These are phyloP conservation scores for Scheffersomyces spartinae DNA, from an alignment of 805 yeast species.

Conservation along the genomic window DNA sequence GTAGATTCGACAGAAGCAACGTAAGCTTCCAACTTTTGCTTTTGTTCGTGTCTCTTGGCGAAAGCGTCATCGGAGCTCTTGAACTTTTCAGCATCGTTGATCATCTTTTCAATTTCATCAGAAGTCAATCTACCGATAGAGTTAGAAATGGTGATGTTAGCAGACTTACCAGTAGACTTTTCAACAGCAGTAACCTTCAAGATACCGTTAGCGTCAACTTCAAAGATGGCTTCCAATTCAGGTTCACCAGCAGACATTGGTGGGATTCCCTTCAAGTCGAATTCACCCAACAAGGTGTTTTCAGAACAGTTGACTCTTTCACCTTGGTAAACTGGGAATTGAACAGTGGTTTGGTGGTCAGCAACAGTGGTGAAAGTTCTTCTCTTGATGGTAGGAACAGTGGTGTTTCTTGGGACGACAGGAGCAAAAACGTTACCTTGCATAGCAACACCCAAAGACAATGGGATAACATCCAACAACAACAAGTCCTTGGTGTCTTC, in stretches of 20 bases:
- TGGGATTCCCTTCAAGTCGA: slow-evolving; percentile 95
- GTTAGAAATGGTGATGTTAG: slow-evolving; percentile 97
- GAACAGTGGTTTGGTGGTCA: slow-evolving; percentile 97
- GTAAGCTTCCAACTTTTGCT: slow-evolving; percentile 98
- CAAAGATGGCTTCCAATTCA: slow-evolving; percentile 97
- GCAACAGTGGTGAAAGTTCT: slow-evolving; percentile 98
- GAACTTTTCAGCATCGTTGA: slow-evolving; percentile 97
- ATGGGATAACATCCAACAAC: slow-evolving; percentile 94
- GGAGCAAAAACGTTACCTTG: slow-evolving; percentile 99
- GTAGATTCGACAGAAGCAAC: slow-evolving; percentile 92
- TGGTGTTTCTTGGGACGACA: slow-evolving; percentile 98
- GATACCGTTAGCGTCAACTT: slow-evolving; percentile 99
- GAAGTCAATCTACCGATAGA: slow-evolving; percentile 97
- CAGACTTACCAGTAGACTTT: slow-evolving; percentile 97
- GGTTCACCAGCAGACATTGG: slow-evolving; percentile 99
- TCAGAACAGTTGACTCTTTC: slow-evolving; percentile 98
- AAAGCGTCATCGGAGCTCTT: slow-evolving; percentile 98
- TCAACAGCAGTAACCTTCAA: slow-evolving; percentile 98
- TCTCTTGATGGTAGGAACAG: slow-evolving; percentile 98
- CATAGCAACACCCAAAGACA: slow-evolving; percentile 99
- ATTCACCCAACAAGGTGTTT: slow-evolving; percentile 96
- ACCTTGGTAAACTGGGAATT: slow-evolving; percentile 99
- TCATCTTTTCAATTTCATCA: slow-evolving; percentile 97
- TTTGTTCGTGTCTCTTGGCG: slow-evolving; percentile 99
- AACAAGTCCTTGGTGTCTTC: slow-evolving; percentile 93